Evolutionary conservation across 1,139 yeast species (phyloP), one percentile per base, ranked within the genome.

Genomic region (Eremothecium sinecaudum): DNA sequence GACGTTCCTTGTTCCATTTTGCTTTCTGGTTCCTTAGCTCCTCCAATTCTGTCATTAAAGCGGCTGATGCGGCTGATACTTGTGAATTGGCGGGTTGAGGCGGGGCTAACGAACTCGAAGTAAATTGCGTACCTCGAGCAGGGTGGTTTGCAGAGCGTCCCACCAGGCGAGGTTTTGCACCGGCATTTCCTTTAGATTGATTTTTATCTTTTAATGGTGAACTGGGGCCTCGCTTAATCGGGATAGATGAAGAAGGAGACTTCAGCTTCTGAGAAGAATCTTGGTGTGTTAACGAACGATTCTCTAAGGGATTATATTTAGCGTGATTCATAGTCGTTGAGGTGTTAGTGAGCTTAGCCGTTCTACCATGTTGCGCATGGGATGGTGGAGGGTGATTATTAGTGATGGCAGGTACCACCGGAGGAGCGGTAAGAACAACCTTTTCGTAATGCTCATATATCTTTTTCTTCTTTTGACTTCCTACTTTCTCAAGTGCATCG

Each of bases 391-490:
- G 26, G 6, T 22, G 23, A 16, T 23, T 28, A 12, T 15, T 15
- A 19, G 31, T 18, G 11, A 35, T 18, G 11, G 17, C 37, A 18
- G 34, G 27, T 20, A 26, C 32, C 15, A 15, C 28, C 6, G 33
- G 22, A 9, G 18, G 18, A 9, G 32, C 25, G 17, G 19, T 34
- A 4, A 82, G 84, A 22, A 66, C 66, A 0, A 76, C 84, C 2
- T 61, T 56, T 36, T 73, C 77, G 46, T 53, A 73, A 40, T 69
- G 73, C 30, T 76, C 79, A 33, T 62, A 62, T 19, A 90, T 80
- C 50, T 83, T 84, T 53, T 73, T 76, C 48, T 65, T 62, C 48
- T 82, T 71, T 45, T 78, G 71, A 32, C 79, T 87, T 49, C 87
- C 97, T 28, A 87, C 65, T 22, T 71, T 70, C 18, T 77, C 87